A percentile compares a stretch with the other conserved stretches of the same genome.
Conservation (phyloP, 768 basidiomycete species). For the Amanita fuliginea region DNA sequence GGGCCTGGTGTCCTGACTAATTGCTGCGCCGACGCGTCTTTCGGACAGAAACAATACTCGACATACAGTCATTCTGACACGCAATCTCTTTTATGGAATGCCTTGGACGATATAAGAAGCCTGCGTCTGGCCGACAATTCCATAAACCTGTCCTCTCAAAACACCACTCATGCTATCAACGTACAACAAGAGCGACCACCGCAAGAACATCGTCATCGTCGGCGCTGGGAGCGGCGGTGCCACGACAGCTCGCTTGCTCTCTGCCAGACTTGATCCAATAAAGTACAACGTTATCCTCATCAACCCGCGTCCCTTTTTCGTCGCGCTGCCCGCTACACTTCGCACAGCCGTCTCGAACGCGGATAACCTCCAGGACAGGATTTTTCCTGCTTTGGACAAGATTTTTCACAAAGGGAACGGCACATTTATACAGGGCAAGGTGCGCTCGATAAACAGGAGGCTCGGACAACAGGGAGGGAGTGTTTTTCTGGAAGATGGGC, state of each 20-base stretch:
- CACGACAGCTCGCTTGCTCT: slow-evolving; percentile 28
- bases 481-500: slow-evolving; percentile 35
- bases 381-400: slow-evolving; percentile 35
- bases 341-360: slow-evolving; percentile 35
- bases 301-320: slow-evolving; percentile 31
- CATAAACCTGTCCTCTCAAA: too few relatives aligned
- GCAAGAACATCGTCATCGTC: slow-evolving; percentile 32
- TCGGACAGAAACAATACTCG: too few relatives aligned
- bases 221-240: slow-evolving; percentile 44
- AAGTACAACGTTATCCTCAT: slow-evolving; percentile 41
- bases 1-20: too few relatives aligned
- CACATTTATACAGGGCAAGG: slow-evolving; percentile 24
- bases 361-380: slow-evolving; percentile 20
- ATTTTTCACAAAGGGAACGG: slow-evolving; percentile 33
- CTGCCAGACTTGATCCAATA: slow-evolving; percentile 30
- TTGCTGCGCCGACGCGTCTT: too few relatives aligned
- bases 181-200: slow-evolving; percentile 9
- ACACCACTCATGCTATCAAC: not conserved
- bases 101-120: too few relatives aligned
- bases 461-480: slow-evolving; percentile 21
- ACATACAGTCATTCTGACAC: too few relatives aligned
- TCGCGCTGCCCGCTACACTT: slow-evolving; percentile 34
- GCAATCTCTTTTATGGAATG: too few relatives aligned
- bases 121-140: too few relatives aligned
- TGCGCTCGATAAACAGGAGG: slow-evolving; percentile 17